Percentiles rank a stretch among this genome's conserved stretches.
phyloP scores from a whole-genome alignment of 306 rosid genomes.

The Inga laurina region DNA sequence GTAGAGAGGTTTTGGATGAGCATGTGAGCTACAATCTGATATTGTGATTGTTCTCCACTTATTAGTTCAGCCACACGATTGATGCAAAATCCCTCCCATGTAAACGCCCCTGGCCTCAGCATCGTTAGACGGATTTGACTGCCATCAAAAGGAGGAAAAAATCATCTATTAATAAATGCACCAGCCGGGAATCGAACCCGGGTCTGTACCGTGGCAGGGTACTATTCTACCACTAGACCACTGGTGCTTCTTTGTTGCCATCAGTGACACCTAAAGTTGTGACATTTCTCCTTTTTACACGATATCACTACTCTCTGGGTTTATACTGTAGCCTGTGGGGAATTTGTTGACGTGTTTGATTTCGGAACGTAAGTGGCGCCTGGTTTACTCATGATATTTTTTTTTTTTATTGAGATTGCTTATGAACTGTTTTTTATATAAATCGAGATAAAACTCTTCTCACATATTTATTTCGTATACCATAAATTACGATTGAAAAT shows the following conservation, averaged over 20 bases:
- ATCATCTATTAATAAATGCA: neutral
- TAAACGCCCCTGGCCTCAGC: too few relatives aligned
- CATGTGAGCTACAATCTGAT: too few relatives aligned
- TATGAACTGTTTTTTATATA: too few relatives aligned
- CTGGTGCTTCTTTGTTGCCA: neutral
- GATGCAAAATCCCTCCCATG: too few relatives aligned
- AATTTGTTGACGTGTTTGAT: neutral
- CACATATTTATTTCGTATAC: too few relatives aligned
- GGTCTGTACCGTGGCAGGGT: conserved; percentile 49
- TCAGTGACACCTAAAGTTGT: accelerated
- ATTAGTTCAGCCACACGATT: too few relatives aligned
- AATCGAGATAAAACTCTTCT: too few relatives aligned
- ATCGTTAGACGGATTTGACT: neutral
- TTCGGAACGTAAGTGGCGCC: neutral
- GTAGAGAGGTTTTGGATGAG: too few relatives aligned
- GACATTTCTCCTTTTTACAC: accelerated
- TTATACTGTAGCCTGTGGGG: neutral
- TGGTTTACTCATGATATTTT: neutral
- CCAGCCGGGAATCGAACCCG: conserved; percentile 49
- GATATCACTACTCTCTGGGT: neutral
- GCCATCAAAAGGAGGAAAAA: neutral
- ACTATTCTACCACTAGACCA: conserved; percentile 47
- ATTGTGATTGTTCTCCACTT: neutral
- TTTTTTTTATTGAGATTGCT: too few relatives aligned
- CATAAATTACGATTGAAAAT: too few relatives aligned